These are phyloP conservation scores for Stromatinia cepivora DNA, from an alignment of 2,329 filamentous ascomycete genomes.

Conservation along the genomic window DNA sequence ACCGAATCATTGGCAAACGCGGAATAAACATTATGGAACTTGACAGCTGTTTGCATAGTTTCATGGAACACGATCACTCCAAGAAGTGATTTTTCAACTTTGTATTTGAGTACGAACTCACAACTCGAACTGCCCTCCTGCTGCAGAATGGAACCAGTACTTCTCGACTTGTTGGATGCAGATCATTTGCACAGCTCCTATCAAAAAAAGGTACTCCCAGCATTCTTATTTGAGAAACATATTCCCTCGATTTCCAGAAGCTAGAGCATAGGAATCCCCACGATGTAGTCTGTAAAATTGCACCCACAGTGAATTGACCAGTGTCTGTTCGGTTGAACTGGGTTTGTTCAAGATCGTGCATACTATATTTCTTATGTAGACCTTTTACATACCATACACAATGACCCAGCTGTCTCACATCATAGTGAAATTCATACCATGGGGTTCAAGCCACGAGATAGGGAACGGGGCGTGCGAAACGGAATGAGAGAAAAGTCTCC, in stretches of 20 bases:
- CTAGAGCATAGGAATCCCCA: neutral
- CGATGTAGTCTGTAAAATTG: conserved; percentile 42
- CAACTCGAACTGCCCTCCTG: neutral
- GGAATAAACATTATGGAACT: conserved; percentile 22
- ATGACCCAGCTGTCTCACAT: conserved; percentile 44
- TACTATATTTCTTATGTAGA: conserved; percentile 45
- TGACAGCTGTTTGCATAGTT: conserved; percentile 14
- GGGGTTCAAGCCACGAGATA: conserved; percentile 38
- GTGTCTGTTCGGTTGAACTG: neutral
- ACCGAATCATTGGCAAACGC: conserved; percentile 23
- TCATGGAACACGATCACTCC: conserved; percentile 21
- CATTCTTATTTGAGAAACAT: neutral
- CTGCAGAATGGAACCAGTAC: neutral
- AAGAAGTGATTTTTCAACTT: neutral
- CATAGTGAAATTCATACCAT: conserved; percentile 44
- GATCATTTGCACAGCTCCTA: conserved; percentile 1
- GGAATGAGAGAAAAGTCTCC: too few species aligned
- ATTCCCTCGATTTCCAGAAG: neutral
- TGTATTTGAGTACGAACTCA: neutral
- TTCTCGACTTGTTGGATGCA: conserved; percentile 7
- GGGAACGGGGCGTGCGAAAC: too few species aligned
- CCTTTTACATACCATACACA: conserved; percentile 46
- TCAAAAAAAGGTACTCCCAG: neutral
- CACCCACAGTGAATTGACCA: conserved; percentile 17
- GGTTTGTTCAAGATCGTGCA: neutral